Evolutionary conservation across 1,284 basidiomycete species (phyloP), one percentile per base, ranked within the genome.

Genomic region (Cerioporus squamosus): DNA sequence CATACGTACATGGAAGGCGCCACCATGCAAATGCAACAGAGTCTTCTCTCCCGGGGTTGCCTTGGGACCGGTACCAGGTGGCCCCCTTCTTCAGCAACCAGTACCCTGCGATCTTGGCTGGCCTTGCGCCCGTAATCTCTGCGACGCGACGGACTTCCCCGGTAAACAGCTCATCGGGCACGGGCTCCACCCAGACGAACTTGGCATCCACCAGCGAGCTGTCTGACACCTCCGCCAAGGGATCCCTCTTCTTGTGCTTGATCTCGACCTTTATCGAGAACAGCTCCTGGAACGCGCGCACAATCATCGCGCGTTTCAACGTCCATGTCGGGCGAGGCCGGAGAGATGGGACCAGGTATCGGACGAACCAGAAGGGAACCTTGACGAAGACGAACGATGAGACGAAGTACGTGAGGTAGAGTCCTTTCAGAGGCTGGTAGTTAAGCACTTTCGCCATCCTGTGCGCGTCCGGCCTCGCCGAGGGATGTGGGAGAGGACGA

Each of bases 21-120:
- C 81, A 43, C 85, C 84, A 62, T 87, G 84, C 1, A 86, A 66
- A 38, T 72, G 67, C 62, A 81, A 78, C 1, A 84, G 53, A 5
- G 85, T 78, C 63, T 82, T 85, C 50, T 79, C 76, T 10, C 71
- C 73, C 0, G 66, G 66, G 24, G 40, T 59, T 0, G 75, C 66
- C 8, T 65, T 62, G 5, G 65, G 69, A 22, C 65, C 40, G 23
- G 44, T 18, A n/a, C 36, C 54, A 57, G n/a, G 62, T 48, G 14
- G 42, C 18, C n/a, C 62, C 60, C 23, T 68, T 64, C 29, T 59
- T 57, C 51, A 72, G 67, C 18, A 72, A 64, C 77, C 77, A 78
- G 60, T 76, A 80, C 5, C 72, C 77, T 4, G 75, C 73, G 8
- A 75, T 71, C 14, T 66, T 62, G 18, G 56, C 59, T 9, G 72